Evolutionary conservation across 805 yeast species (phyloP), one percentile per base, ranked within the genome.

Genomic region (Geotrichum ghanense): DNA sequence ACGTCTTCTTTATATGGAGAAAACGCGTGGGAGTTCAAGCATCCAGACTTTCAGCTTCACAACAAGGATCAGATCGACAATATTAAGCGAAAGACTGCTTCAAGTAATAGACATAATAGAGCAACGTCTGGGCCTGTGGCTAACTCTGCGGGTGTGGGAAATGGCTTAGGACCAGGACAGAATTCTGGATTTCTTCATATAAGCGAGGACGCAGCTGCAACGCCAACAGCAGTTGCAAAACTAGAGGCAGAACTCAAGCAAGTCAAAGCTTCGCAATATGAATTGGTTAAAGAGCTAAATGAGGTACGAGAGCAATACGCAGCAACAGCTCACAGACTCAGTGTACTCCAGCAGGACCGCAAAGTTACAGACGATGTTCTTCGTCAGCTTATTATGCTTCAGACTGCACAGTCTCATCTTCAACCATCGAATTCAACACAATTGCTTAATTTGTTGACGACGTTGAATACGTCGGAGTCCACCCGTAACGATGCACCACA

Each of bases 1-100:
- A 26, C 35, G 31, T 42, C 41, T 10, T 22, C 12, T 43, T 12
- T 31, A 5, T 54, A 55, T 39, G 52, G 53, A 21, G 57, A 54
- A 26, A 51, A 81, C 62, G 79, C 89, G 19, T 90, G 97, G 97
- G 97, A 90, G 62, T 90, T 92, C 68, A 79, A 80, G 59, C 97
- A 92, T 63, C 95, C 96, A 0, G 86, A 79, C 53, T 92, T 92
- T 64, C 75, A 75, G 53, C 75, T 76, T 26, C 81, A 84, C 62
- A 86, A 86, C 58, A 72, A 76, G 46, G 82, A 78, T n/a, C 78
- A 86, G 9, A 70, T 94, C 34, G 95, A 89, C 44, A 83, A 84
- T 53, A 92, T 92, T 59, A 86, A 85, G 58, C 68, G 97, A 42
- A 89, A 89, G 61, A 81, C 54, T n/a, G 81, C 0, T 83, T 92